Conservation (phyloP, 768 basidiomycete species). For the Xerocomellus amylosporus region DNA sequence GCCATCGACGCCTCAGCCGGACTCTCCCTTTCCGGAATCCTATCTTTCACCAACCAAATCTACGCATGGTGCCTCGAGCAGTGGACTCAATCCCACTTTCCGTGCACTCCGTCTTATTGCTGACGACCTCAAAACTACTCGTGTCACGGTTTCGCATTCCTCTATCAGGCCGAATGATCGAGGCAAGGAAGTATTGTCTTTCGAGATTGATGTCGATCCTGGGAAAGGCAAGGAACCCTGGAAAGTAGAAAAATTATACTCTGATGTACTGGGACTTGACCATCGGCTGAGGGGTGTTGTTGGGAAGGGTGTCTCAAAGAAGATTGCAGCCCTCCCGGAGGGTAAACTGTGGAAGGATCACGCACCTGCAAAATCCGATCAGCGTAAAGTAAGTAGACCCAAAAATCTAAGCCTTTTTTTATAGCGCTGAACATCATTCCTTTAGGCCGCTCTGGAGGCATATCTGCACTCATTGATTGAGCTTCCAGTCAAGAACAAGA, state of each 20-base stretch:
- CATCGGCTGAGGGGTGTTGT: conserved; percentile 57
- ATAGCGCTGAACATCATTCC: conserved; percentile 7
- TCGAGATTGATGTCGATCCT: conserved; percentile 74
- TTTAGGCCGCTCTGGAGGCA: conserved; percentile 70
- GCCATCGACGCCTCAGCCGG: conserved; percentile 17
- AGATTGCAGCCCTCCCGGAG: conserved; percentile 80
- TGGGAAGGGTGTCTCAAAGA: conserved; percentile 71
- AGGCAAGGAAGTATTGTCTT: conserved; percentile 89
- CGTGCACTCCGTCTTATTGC: conserved; percentile 71
- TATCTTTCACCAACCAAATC: conserved; percentile 29
- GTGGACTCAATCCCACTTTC: conserved; percentile 45
- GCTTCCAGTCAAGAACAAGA: conserved; percentile 81
- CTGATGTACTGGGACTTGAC: conserved; percentile 88
- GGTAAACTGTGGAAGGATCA: conserved; percentile 95
- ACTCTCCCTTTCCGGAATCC: conserved; percentile 31
- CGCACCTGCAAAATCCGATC: conserved; percentile 94
- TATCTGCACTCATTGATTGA: conserved; percentile 84
- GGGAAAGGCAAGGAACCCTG: conserved; percentile 69
- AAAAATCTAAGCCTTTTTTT: not conserved
- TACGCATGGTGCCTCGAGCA: conserved; percentile 16
- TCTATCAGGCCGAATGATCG: conserved; percentile 86
- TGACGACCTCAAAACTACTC: conserved; percentile 70
- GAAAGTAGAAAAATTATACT: conserved; percentile 91
- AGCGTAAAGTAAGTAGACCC: conserved; percentile 70
- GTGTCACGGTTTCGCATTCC: conserved; percentile 70